Evolutionary conservation across 352 stramenopile genomes (phyloP), one percentile per base, ranked within the genome.

Genomic region (Pythium grandisporangium): DNA sequence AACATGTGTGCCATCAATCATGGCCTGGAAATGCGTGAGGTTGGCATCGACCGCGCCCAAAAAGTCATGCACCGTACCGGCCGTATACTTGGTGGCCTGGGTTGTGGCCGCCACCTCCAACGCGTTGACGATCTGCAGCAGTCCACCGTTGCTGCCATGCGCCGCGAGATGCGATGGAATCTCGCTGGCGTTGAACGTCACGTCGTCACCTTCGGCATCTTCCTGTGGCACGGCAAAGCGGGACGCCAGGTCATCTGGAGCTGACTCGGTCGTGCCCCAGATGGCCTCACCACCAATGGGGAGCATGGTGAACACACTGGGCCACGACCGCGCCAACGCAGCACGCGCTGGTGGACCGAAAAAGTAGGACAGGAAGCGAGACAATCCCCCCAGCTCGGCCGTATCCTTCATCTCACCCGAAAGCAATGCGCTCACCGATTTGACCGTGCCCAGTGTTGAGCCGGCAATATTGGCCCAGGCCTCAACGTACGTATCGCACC

Each of bases 371-470:
- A 97, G 49, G 45, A 96, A 77, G 35, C 80, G 80, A 36, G 77
- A 91, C 5, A 97, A 53, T 5, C 84, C 72, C 20, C 86, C 82
- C 7, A 97, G 59, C 36, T 97, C 58, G 0, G 81, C 85, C 13
- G 87, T 97, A 51, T 98, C 93, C 48, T 95, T 96, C 76, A 98
- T 97, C 63, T 98, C 93, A 4, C 95, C 95, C 2, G 87, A 97
- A 33, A 97, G 66, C 23, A 98, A 45, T 16, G 92, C 84, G 46
- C 86, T 90, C 17, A 96, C 81, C 0, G 80, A 78, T 67, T 98
- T 98, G 25, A 89, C 61, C 5, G 80, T 78, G n/a, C 95, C 95
- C 22, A 98, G 62, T 5, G 93, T 84, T 19, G 95, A 69, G 1
- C 95, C 93, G n/a, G 92, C 93, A 41, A 98, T 96, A 54, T 96